A percentile compares a stretch with the other conserved stretches of the same genome.
These are phyloP conservation scores for Clavispora asparagi DNA, from an alignment of 805 yeast species.

Conservation along the genomic window DNA sequence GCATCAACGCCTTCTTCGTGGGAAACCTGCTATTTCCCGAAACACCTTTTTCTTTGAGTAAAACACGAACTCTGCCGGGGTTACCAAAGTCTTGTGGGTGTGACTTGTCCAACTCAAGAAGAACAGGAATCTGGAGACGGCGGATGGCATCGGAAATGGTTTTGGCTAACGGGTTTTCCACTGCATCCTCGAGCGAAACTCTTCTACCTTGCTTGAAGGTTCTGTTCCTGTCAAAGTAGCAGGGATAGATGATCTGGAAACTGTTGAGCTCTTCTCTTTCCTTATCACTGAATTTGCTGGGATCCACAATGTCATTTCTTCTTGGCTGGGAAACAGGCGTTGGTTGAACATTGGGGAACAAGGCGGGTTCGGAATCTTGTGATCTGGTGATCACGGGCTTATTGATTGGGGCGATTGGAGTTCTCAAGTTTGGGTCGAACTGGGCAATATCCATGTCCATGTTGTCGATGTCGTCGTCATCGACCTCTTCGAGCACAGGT, in stretches of 20 bases:
- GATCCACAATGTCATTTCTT: constrained; percentile 10
- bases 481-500: constrained; percentile 74
- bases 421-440: constrained; percentile 62
- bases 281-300: constrained; percentile 11
- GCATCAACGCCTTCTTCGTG: constrained; percentile 61
- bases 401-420: constrained; percentile 65
- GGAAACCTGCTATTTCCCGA: constrained; percentile 35
- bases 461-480: constrained; percentile 82
- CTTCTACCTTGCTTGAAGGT: constrained; percentile 81
- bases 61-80: constrained; percentile 89
- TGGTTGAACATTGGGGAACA: constrained; percentile 23
- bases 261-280: constrained; percentile 59
- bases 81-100: constrained; percentile 98
- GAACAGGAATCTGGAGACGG: constrained; percentile 31
- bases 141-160: constrained; percentile 72
- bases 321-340: constrained; percentile 10
- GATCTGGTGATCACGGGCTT: constrained; percentile 58
- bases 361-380: constrained; percentile 39
- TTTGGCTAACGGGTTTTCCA: constrained; percentile 82
- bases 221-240: constrained; percentile 81
- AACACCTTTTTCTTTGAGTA: constrained; percentile 45
- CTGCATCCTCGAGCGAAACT: constrained; percentile 62
- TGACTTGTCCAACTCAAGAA: constrained; percentile 73
- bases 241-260: constrained; percentile 81
- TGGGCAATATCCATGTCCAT: constrained; percentile 92